Evolutionary conservation across 2,329 filamentous ascomycete genomes (phyloP), one percentile per base, ranked within the genome.

Genomic region (Coniosporium tulheliwenetii): DNA sequence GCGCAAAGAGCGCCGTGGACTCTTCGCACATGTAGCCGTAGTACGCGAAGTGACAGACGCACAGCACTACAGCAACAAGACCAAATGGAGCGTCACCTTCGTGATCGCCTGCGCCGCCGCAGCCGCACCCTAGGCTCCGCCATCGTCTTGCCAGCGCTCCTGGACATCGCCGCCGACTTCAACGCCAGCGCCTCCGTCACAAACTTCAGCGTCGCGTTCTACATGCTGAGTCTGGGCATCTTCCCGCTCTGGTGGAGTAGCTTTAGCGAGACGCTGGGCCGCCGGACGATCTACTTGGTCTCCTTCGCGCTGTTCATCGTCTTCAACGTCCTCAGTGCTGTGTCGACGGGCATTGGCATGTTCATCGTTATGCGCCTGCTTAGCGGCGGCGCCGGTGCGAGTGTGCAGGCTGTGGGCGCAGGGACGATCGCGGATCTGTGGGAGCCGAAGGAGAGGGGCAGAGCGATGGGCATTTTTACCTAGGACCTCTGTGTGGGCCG

Each of bases 211-310:
- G 73, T 91, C 1, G 80, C 84, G 0, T 60, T 89, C 43, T 91
- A 87, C 56, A 85, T 91, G 82, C 66, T 91, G 4, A 66, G 73
- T 49, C 85, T 91, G 82, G 75, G 77, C 41, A 84, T 91, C 36
- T 89, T 86, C 48, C 85, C 85, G 0, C 67, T 93, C 1, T 91
- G 84, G 84, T 91, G 82, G 82, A 85, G 80, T 1, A 79, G 79
- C 1, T 86, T 91, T 52, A 85, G 80, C 8, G 85, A 91, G 50
- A 61, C 61, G 3, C 53, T 69, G 1, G 85, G 85, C 10, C 74
- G 85, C 34, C 74, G 85, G 15, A 78, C 76, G n/a, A 81, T 93
- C 49, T 91, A 89, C 55, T 60, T 93, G 30, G 61, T 73, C 30
- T 86, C 81, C 0, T 91, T 91, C 56, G 55, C 68, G 15, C 63